A percentile compares a stretch with the other conserved stretches of the same genome.
These are phyloP conservation scores for Chaetomiaceae sp. DNA, from an alignment of 2,329 filamentous ascomycete genomes.

Conservation along the genomic window DNA sequence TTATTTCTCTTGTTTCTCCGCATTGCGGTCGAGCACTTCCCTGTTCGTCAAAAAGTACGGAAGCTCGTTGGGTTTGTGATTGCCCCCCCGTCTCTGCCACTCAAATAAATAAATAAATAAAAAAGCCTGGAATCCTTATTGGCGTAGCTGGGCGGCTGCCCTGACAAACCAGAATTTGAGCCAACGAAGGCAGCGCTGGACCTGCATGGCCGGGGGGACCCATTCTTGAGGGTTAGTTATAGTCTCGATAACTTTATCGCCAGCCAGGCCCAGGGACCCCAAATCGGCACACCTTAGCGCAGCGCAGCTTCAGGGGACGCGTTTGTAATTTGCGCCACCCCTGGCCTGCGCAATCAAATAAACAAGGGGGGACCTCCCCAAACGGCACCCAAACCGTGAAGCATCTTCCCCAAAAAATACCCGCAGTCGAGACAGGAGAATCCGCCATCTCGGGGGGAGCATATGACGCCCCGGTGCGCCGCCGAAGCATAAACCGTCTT, in stretches of 20 bases:
- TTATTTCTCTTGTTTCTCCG: neutral
- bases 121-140: no score
- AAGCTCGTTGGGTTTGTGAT: no score
- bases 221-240: neutral
- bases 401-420: conserved; percentile 23
- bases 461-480: conserved; percentile 24
- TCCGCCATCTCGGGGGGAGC: conserved; percentile 16
- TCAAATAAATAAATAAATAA: no score
- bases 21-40: neutral
- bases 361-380: conserved; percentile 27
- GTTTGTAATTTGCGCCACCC: conserved; percentile 37
- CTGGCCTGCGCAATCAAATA: conserved; percentile 34
- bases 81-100: no score
- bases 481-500: conserved; percentile 25
- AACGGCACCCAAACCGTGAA: conserved; percentile 17
- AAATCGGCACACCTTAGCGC: conserved; percentile 15
- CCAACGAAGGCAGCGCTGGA: neutral
- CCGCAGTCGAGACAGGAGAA: conserved; percentile 23
- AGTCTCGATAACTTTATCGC: conserved; percentile 7
- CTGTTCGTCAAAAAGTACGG: no score
- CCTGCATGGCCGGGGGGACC: no score
- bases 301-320: conserved; percentile 27
- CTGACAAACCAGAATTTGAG: no score
- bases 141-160: no score
- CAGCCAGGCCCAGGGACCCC: conserved; percentile 8